Evolutionary conservation across 2,329 filamentous ascomycete species (phyloP), one percentile per base, ranked within the genome.

Genomic region (Colletotrichum shisoi): DNA sequence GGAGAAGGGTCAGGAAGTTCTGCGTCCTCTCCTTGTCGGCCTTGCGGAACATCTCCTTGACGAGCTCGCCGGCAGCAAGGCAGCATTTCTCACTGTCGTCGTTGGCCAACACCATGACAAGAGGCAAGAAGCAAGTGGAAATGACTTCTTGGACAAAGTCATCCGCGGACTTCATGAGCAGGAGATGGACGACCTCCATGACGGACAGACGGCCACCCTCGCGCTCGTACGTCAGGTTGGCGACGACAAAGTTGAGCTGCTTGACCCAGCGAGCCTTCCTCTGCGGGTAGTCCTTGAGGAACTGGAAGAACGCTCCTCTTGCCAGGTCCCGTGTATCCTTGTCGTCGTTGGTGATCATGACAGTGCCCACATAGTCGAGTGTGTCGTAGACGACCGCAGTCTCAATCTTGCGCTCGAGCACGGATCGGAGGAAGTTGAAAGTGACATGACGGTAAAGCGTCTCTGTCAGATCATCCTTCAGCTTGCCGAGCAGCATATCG

Each of bases 301-400:
- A 99, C 71, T 97, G 93, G 77, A 97, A 91, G 78, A 96, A 99
- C 15, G 93, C 91, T 21, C 93, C 93, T 63, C 95, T 86, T 15
- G 94, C 94, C 44, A 96, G 83, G 76, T 97, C 93, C 59, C 95
- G 87, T 2, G 94, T 94, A 70, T 91, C 89, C 72, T 91, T 91
- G 72, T 96, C 94, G 70, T 97, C 92, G 75, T 98, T 98, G 51
- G 91, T 97, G 63, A 99, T 91, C 94, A 98, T 98, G 76, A 97
- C 91, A 3, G 87, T 89, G 53, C 93, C 92, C 37, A 96, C 90
- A 73, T 93, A 89, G 76, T 99, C 95, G 70, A 97, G 86, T 9
- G 91, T 90, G 74, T 98, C 94, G 75, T 99, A 99, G 37, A 99
- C 89, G 48, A 91, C 86, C 0, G 94, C 90, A 8, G 96, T 93